A percentile compares a stretch with the other conserved stretches of the same genome.
phyloP scores from a whole-genome alignment of 345 rosid genomes.

The Erucastrum elatum region DNA sequence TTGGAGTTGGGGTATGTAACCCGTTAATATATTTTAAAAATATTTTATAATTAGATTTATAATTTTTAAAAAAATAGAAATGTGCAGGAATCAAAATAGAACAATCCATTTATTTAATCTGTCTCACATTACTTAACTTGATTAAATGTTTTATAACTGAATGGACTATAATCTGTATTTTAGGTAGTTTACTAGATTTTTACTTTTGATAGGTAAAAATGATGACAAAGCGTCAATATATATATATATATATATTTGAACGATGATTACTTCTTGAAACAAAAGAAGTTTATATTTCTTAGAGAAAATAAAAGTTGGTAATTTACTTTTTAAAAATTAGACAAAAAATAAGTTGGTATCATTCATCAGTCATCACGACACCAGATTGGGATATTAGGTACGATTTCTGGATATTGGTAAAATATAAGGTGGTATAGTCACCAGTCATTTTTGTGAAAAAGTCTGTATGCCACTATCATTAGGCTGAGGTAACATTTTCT shows the following conservation, averaged over 20 bases:
- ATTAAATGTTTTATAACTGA: background rate
- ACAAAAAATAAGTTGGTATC: background rate
- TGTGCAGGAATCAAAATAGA: no score
- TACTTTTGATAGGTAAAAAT: background rate
- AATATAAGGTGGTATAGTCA: background rate
- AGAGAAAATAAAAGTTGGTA: background rate
- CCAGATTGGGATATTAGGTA: slow-evolving; percentile 30
- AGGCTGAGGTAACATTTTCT: slow-evolving; percentile 7
- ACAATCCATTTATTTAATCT: background rate
- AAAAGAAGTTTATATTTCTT: background rate
- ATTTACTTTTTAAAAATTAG: background rate
- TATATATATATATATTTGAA: background rate
- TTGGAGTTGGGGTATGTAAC: no score
- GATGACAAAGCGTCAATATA: background rate
- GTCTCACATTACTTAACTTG: background rate
- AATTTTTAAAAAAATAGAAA: no score
- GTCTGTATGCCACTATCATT: slow-evolving; percentile 27
- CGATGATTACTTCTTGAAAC: background rate
- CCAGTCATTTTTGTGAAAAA: slow-evolving; percentile 10
- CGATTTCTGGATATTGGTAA: background rate
- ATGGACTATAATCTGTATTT: background rate
- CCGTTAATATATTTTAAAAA: no score
- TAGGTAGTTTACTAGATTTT: background rate
- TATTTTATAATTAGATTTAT: no score
- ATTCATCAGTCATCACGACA: background rate